Evolutionary conservation across 352 stramenopile species (phyloP).

Genomic region (Pythium folliculosum): DNA sequence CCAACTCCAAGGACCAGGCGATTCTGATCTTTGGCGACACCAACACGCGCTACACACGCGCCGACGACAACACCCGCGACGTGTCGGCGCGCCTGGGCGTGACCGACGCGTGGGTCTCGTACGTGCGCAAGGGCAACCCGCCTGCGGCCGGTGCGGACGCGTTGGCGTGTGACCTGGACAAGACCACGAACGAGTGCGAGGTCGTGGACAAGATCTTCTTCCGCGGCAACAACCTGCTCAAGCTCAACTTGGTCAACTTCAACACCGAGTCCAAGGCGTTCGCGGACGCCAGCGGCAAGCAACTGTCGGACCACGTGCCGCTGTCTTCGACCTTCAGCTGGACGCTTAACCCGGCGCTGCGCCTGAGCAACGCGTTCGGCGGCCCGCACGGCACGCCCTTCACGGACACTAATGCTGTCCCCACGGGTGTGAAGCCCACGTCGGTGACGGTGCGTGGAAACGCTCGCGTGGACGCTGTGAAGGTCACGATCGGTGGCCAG

Average conservation of each 20-base stretch:
- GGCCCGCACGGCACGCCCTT: slow-evolving; percentile 42
- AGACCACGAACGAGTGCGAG: slow-evolving; percentile 48
- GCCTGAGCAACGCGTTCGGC: slow-evolving; percentile 38
- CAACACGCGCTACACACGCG: slow-evolving; percentile 54
- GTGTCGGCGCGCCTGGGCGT: slow-evolving; percentile 31
- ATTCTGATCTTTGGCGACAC: slow-evolving; percentile 60
- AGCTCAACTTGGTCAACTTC: slow-evolving; percentile 39
- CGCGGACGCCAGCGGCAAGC: slow-evolving; percentile 32
- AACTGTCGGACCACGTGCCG: slow-evolving; percentile 50
- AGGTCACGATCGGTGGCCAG: slow-evolving; percentile 25
- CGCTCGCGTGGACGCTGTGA: slow-evolving; percentile 42
- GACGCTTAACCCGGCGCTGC: slow-evolving; percentile 33
- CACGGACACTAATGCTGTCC: slow-evolving; percentile 36
- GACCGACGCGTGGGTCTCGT: slow-evolving; percentile 50
- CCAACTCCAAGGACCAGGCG: slow-evolving; percentile 44
- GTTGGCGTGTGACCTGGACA: slow-evolving; percentile 37
- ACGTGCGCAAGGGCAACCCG: slow-evolving; percentile 35
- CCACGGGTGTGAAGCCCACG: slow-evolving; percentile 32
- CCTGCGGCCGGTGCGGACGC: slow-evolving; percentile 39
- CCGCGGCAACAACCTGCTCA: slow-evolving; percentile 37
- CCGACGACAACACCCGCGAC: slow-evolving; percentile 40
- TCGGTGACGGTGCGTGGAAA: slow-evolving; percentile 36
- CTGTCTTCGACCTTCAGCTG: slow-evolving; percentile 47
- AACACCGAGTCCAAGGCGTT: slow-evolving; percentile 48
- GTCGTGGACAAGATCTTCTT: slow-evolving; percentile 68